Conservation (phyloP, 2,329 filamentous ascomycete genomes). For the Penicillium sp. region DNA sequence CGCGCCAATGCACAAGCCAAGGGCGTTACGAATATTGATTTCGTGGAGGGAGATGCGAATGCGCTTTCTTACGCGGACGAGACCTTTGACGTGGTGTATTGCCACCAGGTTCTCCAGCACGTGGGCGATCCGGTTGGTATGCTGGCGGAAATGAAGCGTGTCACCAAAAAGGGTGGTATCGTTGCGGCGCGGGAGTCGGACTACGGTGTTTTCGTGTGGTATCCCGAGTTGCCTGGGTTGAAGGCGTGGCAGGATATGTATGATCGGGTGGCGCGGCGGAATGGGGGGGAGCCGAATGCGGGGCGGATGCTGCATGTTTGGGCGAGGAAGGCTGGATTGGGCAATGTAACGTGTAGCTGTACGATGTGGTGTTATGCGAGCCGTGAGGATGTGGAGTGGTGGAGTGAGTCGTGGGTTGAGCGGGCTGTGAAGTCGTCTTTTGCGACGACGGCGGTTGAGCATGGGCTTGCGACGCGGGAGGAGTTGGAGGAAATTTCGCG, state of each 20-base stretch:
- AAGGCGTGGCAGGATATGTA: conserved; percentile 30
- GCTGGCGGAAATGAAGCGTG: conserved; percentile 57
- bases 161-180: conserved; percentile 56
- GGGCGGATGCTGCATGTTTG: conserved; percentile 31
- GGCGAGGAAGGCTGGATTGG: conserved; percentile 34
- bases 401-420: conserved; percentile 33
- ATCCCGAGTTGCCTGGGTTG: conserved; percentile 30
- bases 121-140: conserved; percentile 54
- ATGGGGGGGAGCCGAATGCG: conserved; percentile 35
- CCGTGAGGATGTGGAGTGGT: conserved; percentile 31
- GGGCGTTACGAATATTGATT: conserved; percentile 39
- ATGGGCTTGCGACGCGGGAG: conserved; percentile 29
- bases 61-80: conserved; percentile 48
- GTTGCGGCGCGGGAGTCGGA: conserved; percentile 50
- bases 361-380: conserved; percentile 34
- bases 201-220: conserved; percentile 32
- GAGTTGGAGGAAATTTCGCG: conserved; percentile 33
- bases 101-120: conserved; percentile 62
- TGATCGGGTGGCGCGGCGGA: conserved; percentile 29
- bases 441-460: conserved; percentile 30
- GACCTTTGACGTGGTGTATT: conserved; percentile 62
- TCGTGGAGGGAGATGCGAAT: conserved; percentile 45
- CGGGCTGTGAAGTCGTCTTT: conserved; percentile 28
- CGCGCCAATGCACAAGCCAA: conserved; percentile 29
- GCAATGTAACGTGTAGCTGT: conserved; percentile 23